These are phyloP conservation scores for Asterella californica DNA, from an alignment of 225 moss, liverwort and hornwort genomes.

Conservation along the genomic window DNA sequence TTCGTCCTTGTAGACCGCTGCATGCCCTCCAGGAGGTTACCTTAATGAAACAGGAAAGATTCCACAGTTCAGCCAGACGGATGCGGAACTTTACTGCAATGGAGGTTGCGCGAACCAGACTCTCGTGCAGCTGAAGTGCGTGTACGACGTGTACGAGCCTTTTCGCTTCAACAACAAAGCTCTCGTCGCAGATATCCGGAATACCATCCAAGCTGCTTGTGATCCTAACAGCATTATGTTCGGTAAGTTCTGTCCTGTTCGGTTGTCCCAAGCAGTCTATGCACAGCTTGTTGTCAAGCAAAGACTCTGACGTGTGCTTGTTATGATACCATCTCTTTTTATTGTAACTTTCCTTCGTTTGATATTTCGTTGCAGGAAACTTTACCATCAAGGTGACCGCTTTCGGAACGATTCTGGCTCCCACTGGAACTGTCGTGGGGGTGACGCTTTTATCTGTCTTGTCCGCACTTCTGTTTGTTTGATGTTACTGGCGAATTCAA, in stretches of 20 bases:
- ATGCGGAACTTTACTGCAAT: conserved; percentile 3
- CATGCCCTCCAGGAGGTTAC: conserved; percentile 17
- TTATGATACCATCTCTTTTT: not conserved
- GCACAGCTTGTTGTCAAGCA: not conserved
- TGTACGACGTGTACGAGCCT: not conserved
- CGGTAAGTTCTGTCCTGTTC: not conserved
- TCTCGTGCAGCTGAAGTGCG: conserved; percentile 14
- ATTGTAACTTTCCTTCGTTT: not conserved
- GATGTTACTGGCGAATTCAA: not conserved
- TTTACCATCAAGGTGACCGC: conserved; percentile 11
- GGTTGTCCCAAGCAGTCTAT: not conserved
- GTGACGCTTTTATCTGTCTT: not conserved
- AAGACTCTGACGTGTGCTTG: too few species aligned
- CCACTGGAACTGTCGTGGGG: not conserved
- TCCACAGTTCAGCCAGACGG: conserved; percentile 6
- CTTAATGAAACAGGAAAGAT: conserved; percentile 14
- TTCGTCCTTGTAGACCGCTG: not conserved
- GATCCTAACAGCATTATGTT: conserved; percentile 4
- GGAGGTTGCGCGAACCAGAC: conserved; percentile 19
- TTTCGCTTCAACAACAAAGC: conserved; percentile 21
- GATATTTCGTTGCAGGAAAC: not conserved
- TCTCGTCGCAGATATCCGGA: not conserved
- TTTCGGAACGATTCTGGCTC: conserved; percentile 9
- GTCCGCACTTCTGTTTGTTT: not conserved
- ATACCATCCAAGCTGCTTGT: conserved; percentile 14